phyloP scores from a whole-genome alignment of 768 basidiomycete species.

The Leccinum imitatum region DNA sequence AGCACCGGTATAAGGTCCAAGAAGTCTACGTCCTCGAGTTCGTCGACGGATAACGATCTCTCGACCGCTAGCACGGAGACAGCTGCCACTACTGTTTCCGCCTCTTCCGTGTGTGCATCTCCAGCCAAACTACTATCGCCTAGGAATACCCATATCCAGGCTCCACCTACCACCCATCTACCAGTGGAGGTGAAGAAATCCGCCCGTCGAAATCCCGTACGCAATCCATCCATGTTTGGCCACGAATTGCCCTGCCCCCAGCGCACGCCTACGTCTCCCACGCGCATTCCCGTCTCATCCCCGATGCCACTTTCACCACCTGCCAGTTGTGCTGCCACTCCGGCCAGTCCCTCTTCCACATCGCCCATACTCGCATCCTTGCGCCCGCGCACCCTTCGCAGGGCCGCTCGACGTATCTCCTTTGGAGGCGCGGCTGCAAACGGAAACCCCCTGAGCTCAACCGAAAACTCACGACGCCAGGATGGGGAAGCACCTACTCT shows the following conservation, averaged over 20 bases:
- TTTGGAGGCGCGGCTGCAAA: slow-evolving; percentile 51
- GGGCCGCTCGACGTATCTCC: slow-evolving; percentile 57
- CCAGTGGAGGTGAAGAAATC: slow-evolving; percentile 29
- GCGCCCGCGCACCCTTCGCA: slow-evolving; percentile 31
- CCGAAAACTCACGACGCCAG: slow-evolving; percentile 25
- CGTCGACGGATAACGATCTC: slow-evolving; percentile 35
- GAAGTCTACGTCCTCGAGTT: slow-evolving; percentile 26
- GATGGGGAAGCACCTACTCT: slow-evolving; percentile 41
- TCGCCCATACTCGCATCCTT: slow-evolving; percentile 17
- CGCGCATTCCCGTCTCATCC: slow-evolving; percentile 32
- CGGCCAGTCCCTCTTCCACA: slow-evolving; percentile 11
- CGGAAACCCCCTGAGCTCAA: slow-evolving; percentile 37
- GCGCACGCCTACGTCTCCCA: slow-evolving; percentile 31
- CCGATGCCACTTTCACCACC: slow-evolving; percentile 24
- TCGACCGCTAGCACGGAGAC: slow-evolving; percentile 34
- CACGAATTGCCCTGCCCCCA: slow-evolving; percentile 56
- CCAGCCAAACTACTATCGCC: slow-evolving; percentile 23
- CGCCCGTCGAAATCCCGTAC: slow-evolving; percentile 45
- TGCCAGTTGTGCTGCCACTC: slow-evolving; percentile 7
- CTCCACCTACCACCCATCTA: slow-evolving; percentile 19
- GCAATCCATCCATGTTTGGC: slow-evolving; percentile 68
- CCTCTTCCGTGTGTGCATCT: slow-evolving; percentile 18
- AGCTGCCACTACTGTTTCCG: slow-evolving; percentile 29
- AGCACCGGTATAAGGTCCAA: slow-evolving; percentile 23
- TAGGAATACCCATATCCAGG: slow-evolving; percentile 21